These are phyloP conservation scores for Colletotrichum siamense DNA, from an alignment of 2,329 filamentous ascomycete species.

Conservation along the genomic window DNA sequence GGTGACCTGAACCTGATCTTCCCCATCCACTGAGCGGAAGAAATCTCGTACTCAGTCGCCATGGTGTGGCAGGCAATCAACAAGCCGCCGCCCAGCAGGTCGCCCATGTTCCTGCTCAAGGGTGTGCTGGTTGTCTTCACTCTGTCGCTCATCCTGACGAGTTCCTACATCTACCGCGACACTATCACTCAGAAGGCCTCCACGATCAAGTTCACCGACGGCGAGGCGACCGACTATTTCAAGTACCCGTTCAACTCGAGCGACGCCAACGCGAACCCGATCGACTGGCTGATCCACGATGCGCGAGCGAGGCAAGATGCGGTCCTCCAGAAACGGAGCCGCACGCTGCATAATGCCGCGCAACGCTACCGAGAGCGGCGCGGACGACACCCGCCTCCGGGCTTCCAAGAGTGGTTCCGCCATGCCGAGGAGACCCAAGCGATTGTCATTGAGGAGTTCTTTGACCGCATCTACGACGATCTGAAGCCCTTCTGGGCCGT, in stretches of 20 bases:
- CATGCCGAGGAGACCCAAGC: constrained; percentile 57
- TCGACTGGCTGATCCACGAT: constrained; percentile 52
- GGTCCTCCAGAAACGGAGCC: constrained; percentile 49
- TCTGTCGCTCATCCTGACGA: constrained; percentile 14
- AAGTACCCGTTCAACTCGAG: constrained; percentile 20
- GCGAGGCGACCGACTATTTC: constrained; percentile 22
- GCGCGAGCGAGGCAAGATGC: constrained; percentile 48
- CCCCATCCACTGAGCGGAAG: background rate
- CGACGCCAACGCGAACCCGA: constrained; percentile 47
- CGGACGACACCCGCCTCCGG: constrained; percentile 66
- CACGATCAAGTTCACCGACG: constrained; percentile 18
- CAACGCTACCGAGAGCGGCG: constrained; percentile 60
- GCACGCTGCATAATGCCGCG: constrained; percentile 56
- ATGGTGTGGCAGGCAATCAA: constrained; percentile 18
- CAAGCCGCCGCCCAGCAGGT: background rate
- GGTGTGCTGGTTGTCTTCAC: constrained; percentile 5
- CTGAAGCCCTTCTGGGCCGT: constrained; percentile 66
- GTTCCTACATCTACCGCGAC: constrained; percentile 22
- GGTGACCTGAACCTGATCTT: background rate
- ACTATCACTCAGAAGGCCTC: constrained; percentile 11
- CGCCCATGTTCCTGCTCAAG: constrained; percentile 11
- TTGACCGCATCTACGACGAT: constrained; percentile 69
- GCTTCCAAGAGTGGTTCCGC: constrained; percentile 66
- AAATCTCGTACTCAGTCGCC: background rate
- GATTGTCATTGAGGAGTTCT: constrained; percentile 68